A percentile compares a stretch with the other conserved stretches of the same genome.
Evolutionary conservation across 192 early-diverging fungal genomes (phyloP).

Genomic region (Coemansia sp.): DNA sequence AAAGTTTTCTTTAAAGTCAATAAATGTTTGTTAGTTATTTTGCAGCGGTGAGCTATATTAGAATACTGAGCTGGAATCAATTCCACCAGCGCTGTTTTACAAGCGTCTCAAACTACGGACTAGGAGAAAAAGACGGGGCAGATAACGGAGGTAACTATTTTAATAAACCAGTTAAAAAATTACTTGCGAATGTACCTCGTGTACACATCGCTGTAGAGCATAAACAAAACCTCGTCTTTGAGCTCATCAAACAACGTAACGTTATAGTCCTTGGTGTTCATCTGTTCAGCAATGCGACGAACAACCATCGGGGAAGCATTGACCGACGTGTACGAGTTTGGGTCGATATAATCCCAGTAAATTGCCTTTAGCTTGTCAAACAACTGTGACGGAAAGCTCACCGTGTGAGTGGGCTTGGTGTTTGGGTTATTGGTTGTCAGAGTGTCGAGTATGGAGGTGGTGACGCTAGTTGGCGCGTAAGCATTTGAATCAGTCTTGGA

Average conservation of each 20-base stretch:
- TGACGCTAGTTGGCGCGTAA: constrained; percentile 5
- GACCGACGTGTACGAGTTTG: constrained; percentile 28
- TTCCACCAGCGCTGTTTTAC: no score
- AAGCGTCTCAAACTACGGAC: no score
- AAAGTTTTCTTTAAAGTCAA: no score
- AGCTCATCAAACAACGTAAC: constrained; percentile 39
- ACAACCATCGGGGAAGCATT: constrained; percentile 24
- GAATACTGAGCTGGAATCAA: no score
- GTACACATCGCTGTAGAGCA: constrained; percentile 53
- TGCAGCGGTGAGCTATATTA: no score
- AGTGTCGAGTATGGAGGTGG: constrained; percentile 19
- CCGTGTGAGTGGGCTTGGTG: no score
- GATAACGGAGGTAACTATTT: no score
- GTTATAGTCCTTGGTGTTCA: constrained; percentile 10
- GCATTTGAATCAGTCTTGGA: no score
- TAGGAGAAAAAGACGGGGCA: no score
- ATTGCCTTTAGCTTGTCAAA: constrained; percentile 15
- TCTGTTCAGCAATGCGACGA: constrained; percentile 15
- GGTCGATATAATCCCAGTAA: constrained; percentile 31
- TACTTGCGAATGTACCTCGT: constrained; percentile 33
- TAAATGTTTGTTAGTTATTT: no score
- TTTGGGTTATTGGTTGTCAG: background rate
- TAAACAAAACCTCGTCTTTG: constrained; percentile 44
- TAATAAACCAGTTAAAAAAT: no score
- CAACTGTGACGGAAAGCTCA: constrained; percentile 15